Evolutionary conservation across 208 protist species (phyloP), one percentile per base, ranked within the genome.

Genomic region (Borovskyia barvae): DNA sequence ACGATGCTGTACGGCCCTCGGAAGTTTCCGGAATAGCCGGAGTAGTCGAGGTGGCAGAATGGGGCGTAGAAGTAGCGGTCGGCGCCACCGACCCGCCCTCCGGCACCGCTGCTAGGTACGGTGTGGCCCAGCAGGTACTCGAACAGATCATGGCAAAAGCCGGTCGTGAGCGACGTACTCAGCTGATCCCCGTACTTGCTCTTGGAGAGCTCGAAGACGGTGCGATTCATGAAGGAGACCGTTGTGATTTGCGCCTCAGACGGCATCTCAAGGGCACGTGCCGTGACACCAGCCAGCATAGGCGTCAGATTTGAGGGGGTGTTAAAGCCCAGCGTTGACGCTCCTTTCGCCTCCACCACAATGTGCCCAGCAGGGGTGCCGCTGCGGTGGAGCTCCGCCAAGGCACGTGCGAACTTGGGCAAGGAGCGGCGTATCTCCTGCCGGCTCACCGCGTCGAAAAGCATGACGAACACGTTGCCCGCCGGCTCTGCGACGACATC

Each of bases 381-480:
- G n/a, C n/a, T n/a, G 45, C 1, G n/a, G 19, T 14, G 28, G 47
- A 90, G 79, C n/a, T 77, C 47, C 1, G 45, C 66, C 29, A 87
- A 11, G 65, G 77, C 86, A 35, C 36, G 40, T 15, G 51, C 60
- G 29, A 91, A 87, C 33, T 62, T 59, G 4, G 80, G 84, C 42
- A 91, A 55, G 35, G 73, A 72, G 20, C 84, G 79, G 19, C 41
- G 25, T n/a, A 83, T 63, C 32, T 73, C 77, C 46, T 78, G 70
- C 17, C 84, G 76, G 41, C 84, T 87, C 26, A 85, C 67, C 0
- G 84, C 54, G 66, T 87, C 84, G 48, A 91, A 61, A 20, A 87
- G 15, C 17, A 91, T 26, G 0, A 85, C 30, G 12, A 91, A 63
- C 28, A 87, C 65, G 37, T 75, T 87, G 15, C 51, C 72, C 2